Percentiles rank a stretch among this genome's conserved stretches.
Evolutionary conservation across 202 grass and related monocot genomes (phyloP).

Genomic region (Zoysia matrella): DNA sequence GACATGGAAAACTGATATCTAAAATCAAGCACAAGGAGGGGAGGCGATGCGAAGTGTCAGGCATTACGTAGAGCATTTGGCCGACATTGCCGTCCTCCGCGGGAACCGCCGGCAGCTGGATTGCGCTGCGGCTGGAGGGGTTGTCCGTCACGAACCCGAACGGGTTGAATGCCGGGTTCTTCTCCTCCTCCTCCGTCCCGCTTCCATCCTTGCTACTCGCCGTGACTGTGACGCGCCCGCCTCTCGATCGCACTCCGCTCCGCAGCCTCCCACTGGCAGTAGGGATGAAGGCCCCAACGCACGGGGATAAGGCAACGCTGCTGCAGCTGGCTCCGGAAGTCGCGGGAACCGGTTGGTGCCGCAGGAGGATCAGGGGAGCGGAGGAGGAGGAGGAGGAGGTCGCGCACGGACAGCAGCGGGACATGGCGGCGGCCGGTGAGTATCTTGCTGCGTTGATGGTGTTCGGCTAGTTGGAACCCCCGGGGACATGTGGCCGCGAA

Average conservation of each 20-base stretch:
- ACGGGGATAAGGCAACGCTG: background rate
- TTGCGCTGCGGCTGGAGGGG: conserved; percentile 80
- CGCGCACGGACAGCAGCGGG: conserved; percentile 37
- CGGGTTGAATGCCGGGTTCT: conserved; percentile 66
- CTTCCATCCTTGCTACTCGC: conserved; percentile 52
- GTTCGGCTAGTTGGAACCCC: background rate
- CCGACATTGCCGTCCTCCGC: conserved; percentile 95
- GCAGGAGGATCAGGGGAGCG: conserved; percentile 1
- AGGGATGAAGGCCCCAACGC: background rate
- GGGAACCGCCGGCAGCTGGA: conserved; percentile 82
- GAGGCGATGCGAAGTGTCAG: background rate
- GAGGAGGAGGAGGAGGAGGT: conserved; percentile 11
- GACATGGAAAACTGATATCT: background rate
- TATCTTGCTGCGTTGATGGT: background rate
- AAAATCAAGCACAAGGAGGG: background rate
- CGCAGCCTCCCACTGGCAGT: background rate
- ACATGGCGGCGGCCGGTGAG: conserved; percentile 41
- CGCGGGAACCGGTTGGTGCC: background rate
- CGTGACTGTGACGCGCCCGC: background rate
- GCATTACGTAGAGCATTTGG: conserved; percentile 95
- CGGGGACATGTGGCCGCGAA: conserved; percentile 21
- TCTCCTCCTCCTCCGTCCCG: conserved; percentile 23
- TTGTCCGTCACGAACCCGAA: conserved; percentile 95
- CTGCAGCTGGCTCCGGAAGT: background rate
- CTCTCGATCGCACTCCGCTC: background rate